Evolutionary conservation across 1,284 basidiomycete species (phyloP).

Genomic region (Pseudozyma pruni): DNA sequence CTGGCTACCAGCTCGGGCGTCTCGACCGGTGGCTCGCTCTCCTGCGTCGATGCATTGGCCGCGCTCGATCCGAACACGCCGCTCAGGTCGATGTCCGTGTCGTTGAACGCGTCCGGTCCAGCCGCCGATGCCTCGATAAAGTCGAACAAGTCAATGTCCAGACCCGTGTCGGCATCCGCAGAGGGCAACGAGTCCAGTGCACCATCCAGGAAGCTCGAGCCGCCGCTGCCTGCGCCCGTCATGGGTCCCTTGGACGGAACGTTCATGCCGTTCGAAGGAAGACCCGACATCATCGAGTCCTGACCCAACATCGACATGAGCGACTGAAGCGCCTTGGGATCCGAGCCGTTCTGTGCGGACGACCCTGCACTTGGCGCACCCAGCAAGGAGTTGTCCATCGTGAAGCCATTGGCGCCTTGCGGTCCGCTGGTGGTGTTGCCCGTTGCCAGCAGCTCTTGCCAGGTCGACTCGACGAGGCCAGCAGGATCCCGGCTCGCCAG

Average conservation of each 20-base stretch:
- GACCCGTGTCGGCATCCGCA: conserved; percentile 43
- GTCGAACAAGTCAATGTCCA: conserved; percentile 56
- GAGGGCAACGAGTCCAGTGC: conserved; percentile 36
- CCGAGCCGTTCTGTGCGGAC: conserved; percentile 25
- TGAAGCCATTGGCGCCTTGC: conserved; percentile 11
- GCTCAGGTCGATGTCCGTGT: conserved; percentile 46
- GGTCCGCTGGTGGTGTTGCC: conserved; percentile 24
- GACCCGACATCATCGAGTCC: conserved; percentile 40
- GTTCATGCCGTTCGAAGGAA: conserved; percentile 23
- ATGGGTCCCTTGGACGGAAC: conserved; percentile 15
- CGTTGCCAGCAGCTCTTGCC: conserved; percentile 51
- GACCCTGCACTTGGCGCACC: conserved; percentile 30
- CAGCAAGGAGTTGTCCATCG: conserved; percentile 21
- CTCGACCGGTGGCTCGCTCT: conserved; percentile 48
- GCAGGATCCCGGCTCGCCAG: conserved; percentile 47
- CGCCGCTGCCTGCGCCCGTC: conserved; percentile 13
- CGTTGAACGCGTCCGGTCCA: conserved; percentile 48
- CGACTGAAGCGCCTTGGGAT: conserved; percentile 42
- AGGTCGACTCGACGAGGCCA: conserved; percentile 48
- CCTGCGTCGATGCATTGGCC: conserved; percentile 42
- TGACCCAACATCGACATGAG: conserved; percentile 50
- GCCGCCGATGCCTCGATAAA: conserved; percentile 55
- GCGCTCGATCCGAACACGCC: conserved; percentile 40
- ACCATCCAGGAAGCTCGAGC: conserved; percentile 32
- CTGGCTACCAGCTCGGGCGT: conserved; percentile 54